Conservation (phyloP, 305 asterid species). For the Solanum hybrid region DNA sequence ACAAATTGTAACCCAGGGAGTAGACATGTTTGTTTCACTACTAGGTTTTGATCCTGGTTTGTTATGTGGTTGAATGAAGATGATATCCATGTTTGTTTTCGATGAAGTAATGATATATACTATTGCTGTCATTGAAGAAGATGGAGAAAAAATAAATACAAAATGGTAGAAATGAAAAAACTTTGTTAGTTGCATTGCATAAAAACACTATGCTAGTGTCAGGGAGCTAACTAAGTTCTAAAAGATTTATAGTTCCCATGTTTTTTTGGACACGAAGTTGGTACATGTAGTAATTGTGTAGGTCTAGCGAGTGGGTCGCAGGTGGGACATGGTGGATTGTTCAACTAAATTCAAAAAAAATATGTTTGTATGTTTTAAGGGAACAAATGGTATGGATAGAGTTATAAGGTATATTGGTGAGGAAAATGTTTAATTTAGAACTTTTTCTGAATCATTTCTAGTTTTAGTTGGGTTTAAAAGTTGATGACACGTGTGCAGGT, state of each 20-base stretch:
- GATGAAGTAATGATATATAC: neutral
- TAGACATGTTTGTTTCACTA: neutral
- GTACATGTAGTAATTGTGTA: neutral
- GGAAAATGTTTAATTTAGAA: neutral
- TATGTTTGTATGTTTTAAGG: neutral
- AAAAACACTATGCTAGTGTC: neutral
- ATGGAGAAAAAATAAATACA: neutral
- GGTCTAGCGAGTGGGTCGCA: neutral
- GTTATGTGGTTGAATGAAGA: neutral
- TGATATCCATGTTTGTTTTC: neutral
- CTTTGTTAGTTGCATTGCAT: neutral
- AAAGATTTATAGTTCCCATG: neutral
- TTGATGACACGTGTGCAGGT: neutral
- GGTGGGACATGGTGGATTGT: neutral
- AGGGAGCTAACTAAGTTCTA: neutral
- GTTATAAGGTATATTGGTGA: neutral
- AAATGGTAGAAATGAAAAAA: neutral
- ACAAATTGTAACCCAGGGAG: neutral
- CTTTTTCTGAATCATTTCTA: neutral
- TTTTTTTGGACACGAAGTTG: neutral
- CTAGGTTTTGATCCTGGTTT: neutral
- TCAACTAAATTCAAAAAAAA: neutral
- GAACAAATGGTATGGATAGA: neutral
- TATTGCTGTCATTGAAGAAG: neutral
- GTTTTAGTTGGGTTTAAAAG: neutral